Evolutionary conservation across 371 early-diverging fungal species (phyloP).

Genomic region (Phascolomyces articulosus): DNA sequence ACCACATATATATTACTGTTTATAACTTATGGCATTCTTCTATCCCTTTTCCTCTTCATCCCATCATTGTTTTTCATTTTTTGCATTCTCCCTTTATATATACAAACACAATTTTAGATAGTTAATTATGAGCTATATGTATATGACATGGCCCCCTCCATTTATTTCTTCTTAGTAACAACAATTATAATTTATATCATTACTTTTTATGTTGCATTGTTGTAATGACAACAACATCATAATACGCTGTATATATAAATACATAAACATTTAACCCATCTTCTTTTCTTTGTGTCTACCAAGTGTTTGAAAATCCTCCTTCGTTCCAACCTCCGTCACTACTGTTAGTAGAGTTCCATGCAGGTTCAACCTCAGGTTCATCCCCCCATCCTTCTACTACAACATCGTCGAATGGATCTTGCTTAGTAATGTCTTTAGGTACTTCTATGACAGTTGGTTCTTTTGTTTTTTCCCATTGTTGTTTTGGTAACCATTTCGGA

Average conservation of each 20-base stretch:
- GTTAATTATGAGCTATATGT: not conserved
- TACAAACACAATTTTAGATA: not conserved
- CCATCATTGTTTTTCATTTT: not conserved
- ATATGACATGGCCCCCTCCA: not conserved
- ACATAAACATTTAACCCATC: too few species aligned
- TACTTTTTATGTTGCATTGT: too few species aligned
- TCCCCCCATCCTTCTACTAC: not conserved
- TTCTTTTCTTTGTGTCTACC: too few species aligned
- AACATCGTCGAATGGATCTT: not conserved
- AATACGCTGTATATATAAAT: too few species aligned
- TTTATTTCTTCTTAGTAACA: too few species aligned
- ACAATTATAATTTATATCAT: too few species aligned
- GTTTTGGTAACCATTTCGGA: conserved; percentile 7
- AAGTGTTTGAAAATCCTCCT: too few species aligned
- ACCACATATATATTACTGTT: too few species aligned
- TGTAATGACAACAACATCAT: too few species aligned
- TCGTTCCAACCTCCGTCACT: not conserved
- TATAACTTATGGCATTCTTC: conserved; percentile 1
- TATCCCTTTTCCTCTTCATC: not conserved
- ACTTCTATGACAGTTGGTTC: not conserved
- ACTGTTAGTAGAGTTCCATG: not conserved
- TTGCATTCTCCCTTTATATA: too few species aligned
- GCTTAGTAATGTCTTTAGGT: not conserved
- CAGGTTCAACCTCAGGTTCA: not conserved
- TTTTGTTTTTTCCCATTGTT: conserved; percentile 10